Conservation (phyloP, 257 asterid genomes). For the Lavandula angustifolia region DNA sequence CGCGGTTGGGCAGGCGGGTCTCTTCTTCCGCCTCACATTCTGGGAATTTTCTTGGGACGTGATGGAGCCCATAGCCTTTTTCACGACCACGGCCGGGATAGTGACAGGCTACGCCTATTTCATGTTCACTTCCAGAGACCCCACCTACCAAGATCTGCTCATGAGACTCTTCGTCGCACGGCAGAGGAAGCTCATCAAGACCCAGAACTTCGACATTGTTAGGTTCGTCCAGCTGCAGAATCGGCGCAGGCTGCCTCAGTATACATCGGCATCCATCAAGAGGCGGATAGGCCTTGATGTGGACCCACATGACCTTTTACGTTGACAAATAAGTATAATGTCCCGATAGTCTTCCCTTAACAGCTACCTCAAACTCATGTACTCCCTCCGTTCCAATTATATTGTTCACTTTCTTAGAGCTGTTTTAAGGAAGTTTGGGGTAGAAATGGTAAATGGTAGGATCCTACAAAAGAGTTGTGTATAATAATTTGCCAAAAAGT, state of each 20-base stretch:
- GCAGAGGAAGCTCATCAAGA: constrained; percentile 58
- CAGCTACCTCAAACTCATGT: too few species aligned
- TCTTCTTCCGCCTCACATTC: constrained; percentile 63
- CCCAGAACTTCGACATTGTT: constrained; percentile 41
- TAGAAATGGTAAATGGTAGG: too few species aligned
- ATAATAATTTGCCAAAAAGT: too few species aligned
- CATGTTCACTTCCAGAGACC: constrained; percentile 60
- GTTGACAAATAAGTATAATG: too few species aligned
- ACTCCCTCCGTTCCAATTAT: too few species aligned
- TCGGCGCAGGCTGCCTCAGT: constrained; percentile 30
- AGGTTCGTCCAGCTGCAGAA: constrained; percentile 54
- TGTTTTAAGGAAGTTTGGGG: too few species aligned
- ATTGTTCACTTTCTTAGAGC: too few species aligned
- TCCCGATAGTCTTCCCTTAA: too few species aligned
- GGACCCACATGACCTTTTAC: constrained; percentile 47
- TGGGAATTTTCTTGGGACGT: constrained; percentile 83
- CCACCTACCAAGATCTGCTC: constrained; percentile 59
- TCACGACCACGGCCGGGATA: constrained; percentile 48
- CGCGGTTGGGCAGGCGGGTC: constrained; percentile 45
- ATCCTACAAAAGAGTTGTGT: too few species aligned
- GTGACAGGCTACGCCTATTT: constrained; percentile 57
- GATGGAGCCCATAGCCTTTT: constrained; percentile 73
- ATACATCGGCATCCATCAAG: constrained; percentile 34
- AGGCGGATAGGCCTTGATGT: constrained; percentile 39
- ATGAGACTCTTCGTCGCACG: constrained; percentile 54